These are phyloP conservation scores for Geranomyces michiganensis DNA, from an alignment of 192 early-diverging fungal genomes.

Conservation along the genomic window DNA sequence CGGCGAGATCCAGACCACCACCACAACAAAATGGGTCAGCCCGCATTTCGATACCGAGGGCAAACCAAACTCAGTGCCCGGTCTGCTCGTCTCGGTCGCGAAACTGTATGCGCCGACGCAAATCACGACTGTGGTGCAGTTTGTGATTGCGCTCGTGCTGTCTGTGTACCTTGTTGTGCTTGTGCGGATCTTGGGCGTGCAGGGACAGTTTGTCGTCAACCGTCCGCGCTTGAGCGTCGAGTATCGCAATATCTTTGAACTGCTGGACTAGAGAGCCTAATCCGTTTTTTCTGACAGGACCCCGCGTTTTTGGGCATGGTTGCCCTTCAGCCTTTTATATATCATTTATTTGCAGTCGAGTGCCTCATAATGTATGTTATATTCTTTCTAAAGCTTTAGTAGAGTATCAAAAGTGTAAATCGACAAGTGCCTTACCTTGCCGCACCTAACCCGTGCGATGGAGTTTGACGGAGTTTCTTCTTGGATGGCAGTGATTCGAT, in stretches of 20 bases:
- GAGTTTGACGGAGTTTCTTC: no score
- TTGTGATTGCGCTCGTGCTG: conserved; percentile 43
- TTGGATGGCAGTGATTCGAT: no score
- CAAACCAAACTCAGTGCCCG: conserved; percentile 21
- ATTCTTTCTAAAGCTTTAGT: no score
- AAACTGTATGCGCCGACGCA: conserved; percentile 51
- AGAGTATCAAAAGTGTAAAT: no score
- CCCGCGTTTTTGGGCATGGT: no score
- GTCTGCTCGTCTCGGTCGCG: conserved; percentile 36
- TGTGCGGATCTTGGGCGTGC: conserved; percentile 42
- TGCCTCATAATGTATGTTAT: no score
- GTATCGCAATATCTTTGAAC: conserved; percentile 36
- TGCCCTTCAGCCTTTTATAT: no score
- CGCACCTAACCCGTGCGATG: no score
- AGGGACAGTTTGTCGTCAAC: conserved; percentile 49
- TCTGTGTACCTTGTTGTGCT: conserved; percentile 47
- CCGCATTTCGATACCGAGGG: conserved; percentile 33
- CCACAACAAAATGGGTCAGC: neutral
- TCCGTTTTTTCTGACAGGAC: no score
- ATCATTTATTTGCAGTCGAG: no score
- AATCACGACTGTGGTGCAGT: conserved; percentile 42
- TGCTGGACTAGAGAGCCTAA: conserved; percentile 40
- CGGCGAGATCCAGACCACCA: neutral
- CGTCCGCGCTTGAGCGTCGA: conserved; percentile 45
- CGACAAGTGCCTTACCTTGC: no score